Evolutionary conservation across 805 yeast species (phyloP), one percentile per base, ranked within the genome.

Genomic region (Wickerhamiella galacta): DNA sequence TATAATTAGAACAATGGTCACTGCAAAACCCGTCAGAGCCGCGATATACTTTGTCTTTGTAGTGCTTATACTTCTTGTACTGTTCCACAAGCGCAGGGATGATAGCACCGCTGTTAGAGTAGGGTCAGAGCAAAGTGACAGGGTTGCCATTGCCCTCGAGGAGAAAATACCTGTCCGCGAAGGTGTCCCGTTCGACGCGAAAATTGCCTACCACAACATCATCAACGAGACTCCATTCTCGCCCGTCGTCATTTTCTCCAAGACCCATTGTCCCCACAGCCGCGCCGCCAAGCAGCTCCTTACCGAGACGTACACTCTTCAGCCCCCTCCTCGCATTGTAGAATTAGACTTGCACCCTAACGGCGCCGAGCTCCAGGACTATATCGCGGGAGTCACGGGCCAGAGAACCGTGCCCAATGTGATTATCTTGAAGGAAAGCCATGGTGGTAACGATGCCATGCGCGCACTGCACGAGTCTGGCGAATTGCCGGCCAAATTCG

Each of bases 391-490:
- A 32, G 53, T 65, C 36, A 71, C 93, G 4, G 92, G 90, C 5
- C 71, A 95, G 44, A 57, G 57, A 19, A 87, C 96, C 0, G 98
- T 90, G 10, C 98, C 98, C 17, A 90, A 90, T 50, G 68, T 90
- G 15, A 62, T 81, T 34, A 68, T 87, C 34, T 76, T 73, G 35
- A 76, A 78, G 6, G 52, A 66, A 17, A 74, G 87, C 30, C 66
- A 78, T 42, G 98, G 98, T 25, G 98, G 98, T 3, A 70, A 71
- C 25, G 95, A 82, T 52, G 95, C 85, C 35, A 70, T 90, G 52
- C 60, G 54, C 17, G 62, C 57, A 21, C 57, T 81, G 36, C 83
- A 80, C 47, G 59, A 63, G 15, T 57, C 63, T 1, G 75, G 73
- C 20, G 57, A 55, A 31, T 61, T 87, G 36, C 58, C 68, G 19